These are phyloP conservation scores for Beauveria medogensis DNA, from an alignment of 2,329 filamentous ascomycete species.

Conservation along the genomic window DNA sequence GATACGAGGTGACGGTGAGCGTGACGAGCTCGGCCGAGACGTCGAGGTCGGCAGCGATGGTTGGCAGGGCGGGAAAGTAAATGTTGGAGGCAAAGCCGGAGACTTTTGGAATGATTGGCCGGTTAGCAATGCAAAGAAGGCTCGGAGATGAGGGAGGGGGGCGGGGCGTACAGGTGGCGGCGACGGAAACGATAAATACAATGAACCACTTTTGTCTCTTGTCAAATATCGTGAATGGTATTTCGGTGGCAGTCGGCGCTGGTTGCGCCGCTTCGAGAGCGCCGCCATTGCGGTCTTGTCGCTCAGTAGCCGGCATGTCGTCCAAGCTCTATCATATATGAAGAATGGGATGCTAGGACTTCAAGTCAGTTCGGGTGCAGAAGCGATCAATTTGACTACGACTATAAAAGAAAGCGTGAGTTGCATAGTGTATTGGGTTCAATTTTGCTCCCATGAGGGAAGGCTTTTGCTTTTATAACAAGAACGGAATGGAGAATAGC, in stretches of 20 bases:
- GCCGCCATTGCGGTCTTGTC: neutral
- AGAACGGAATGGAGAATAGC: neutral
- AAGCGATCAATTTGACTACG: no score
- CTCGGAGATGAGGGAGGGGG: constrained; percentile 15
- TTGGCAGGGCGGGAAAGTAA: constrained; percentile 41
- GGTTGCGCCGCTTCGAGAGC: neutral
- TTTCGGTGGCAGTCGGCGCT: constrained; percentile 7
- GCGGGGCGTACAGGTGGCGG: constrained; percentile 38
- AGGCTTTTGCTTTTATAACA: neutral
- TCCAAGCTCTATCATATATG: no score
- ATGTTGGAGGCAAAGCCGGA: constrained; percentile 36
- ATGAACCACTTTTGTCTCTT: constrained; percentile 39
- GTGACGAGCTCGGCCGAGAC: constrained; percentile 33
- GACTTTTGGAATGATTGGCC: constrained; percentile 18
- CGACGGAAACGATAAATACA: constrained; percentile 37
- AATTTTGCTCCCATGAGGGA: no score
- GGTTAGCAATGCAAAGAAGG: neutral
- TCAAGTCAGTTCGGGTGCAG: no score
- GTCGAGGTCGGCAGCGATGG: constrained; percentile 33
- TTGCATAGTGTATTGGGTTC: neutral
- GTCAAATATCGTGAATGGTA: constrained; percentile 43
- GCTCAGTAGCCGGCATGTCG: neutral
- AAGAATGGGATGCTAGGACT: neutral
- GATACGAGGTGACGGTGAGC: constrained; percentile 37
- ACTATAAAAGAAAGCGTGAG: no score